These are phyloP conservation scores for Backusella sp. DNA, from an alignment of 192 early-diverging fungal genomes.

Conservation along the genomic window DNA sequence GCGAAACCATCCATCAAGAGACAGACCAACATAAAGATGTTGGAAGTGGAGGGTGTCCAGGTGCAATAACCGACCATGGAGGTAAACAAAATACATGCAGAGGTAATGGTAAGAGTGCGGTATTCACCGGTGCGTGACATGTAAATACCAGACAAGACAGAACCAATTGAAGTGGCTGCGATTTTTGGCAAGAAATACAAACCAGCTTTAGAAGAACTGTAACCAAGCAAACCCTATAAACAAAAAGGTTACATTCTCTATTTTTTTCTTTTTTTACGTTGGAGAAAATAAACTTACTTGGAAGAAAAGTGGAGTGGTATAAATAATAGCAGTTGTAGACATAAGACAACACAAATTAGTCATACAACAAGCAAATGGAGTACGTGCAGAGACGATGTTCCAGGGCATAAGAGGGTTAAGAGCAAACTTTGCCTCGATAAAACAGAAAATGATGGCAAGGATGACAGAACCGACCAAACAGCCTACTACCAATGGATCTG, in stretches of 20 bases:
- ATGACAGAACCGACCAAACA: slow-evolving; percentile 40
- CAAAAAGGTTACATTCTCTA: background rate
- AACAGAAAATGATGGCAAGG: slow-evolving; percentile 36
- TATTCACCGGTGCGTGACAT: slow-evolving; percentile 40
- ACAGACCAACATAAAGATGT: slow-evolving; percentile 47
- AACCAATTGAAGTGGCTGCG: slow-evolving; percentile 22
- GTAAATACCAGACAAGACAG: slow-evolving; percentile 27
- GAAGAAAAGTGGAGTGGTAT: slow-evolving; percentile 39
- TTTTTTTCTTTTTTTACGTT: background rate
- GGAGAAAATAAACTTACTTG: slow-evolving; percentile 15
- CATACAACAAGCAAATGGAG: slow-evolving; percentile 29
- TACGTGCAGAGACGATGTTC: slow-evolving; percentile 52
- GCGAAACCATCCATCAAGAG: slow-evolving; percentile 51
- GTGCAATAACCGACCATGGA: slow-evolving; percentile 54
- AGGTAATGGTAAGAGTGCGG: slow-evolving; percentile 33
- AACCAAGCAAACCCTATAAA: slow-evolving; percentile 25
- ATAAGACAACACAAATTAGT: slow-evolving; percentile 52
- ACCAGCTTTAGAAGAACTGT: slow-evolving; percentile 26
- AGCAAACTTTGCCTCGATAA: slow-evolving; percentile 58
- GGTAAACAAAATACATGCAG: slow-evolving; percentile 50
- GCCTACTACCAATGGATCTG: slow-evolving; percentile 43
- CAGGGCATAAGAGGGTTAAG: slow-evolving; percentile 65
- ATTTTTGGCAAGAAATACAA: slow-evolving; percentile 34
- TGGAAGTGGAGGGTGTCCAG: slow-evolving; percentile 50
- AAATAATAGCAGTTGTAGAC: slow-evolving; percentile 32